These are phyloP conservation scores for Boletus barrowsii DNA, from an alignment of 768 basidiomycete genomes.

Conservation along the genomic window DNA sequence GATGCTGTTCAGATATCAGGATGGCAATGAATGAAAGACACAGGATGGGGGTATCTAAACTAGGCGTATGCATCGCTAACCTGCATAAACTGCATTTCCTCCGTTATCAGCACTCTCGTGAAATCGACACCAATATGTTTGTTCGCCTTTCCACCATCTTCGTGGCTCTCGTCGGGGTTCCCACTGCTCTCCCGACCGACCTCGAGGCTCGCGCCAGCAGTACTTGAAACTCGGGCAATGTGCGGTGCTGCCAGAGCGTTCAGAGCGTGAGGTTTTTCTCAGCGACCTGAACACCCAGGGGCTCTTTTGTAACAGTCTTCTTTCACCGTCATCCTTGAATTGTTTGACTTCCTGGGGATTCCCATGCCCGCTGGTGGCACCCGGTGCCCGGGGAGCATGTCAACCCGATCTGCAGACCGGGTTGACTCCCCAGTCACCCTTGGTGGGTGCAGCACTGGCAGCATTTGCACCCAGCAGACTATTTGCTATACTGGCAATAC, in stretches of 20 bases:
- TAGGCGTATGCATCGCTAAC: not conserved
- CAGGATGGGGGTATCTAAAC: not conserved
- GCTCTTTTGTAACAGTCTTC: too few species aligned
- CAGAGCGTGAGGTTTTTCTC: not conserved
- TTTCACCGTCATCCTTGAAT: too few species aligned
- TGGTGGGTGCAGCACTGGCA: not conserved
- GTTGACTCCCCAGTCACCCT: not conserved
- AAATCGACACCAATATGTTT: constrained; percentile 1
- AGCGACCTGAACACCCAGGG: not conserved
- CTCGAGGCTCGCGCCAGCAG: not conserved
- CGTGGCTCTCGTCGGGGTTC: constrained; percentile 5
- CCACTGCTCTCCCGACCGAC: not conserved
- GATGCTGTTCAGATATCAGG: not conserved
- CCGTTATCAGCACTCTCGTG: too few species aligned
- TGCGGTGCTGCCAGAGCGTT: constrained; percentile 13
- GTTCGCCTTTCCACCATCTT: not conserved
- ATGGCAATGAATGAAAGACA: not conserved
- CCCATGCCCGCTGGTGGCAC: too few species aligned
- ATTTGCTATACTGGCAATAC: constrained; percentile 1
- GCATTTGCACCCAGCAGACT: not conserved
- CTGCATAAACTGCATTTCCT: too few species aligned
- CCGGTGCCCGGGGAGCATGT: too few species aligned
- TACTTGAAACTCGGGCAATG: constrained; percentile 40
- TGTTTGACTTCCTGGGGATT: too few species aligned
- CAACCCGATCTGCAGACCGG: too few species aligned